Conservation (phyloP, 208 protist species). For the Trypanosoma theileri region DNA sequence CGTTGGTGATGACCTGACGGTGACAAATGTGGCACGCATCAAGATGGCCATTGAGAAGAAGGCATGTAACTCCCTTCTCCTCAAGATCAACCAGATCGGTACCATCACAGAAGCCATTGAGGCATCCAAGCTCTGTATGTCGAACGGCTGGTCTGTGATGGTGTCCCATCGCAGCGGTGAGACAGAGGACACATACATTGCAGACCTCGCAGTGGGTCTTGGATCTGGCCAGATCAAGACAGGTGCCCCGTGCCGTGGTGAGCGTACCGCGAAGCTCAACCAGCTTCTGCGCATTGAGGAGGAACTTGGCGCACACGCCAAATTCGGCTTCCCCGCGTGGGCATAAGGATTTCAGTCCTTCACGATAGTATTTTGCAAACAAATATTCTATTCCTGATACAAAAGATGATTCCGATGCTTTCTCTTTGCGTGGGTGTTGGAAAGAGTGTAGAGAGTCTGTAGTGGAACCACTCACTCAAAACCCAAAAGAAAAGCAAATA, state of each 20-base stretch:
- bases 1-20: slow-evolving; percentile 98
- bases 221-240: slow-evolving; percentile 98
- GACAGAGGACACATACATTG: slow-evolving; percentile 99
- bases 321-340: slow-evolving; percentile 83
- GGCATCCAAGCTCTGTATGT: slow-evolving; percentile 89
- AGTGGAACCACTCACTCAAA: too few relatives aligned
- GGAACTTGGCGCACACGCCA: slow-evolving; percentile 78
- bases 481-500: too few relatives aligned
- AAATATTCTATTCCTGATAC: neutral
- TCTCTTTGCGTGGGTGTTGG: too few relatives aligned
- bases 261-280: slow-evolving; percentile 99
- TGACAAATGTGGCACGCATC: slow-evolving; percentile 97
- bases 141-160: slow-evolving; percentile 84
- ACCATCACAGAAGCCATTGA: slow-evolving; percentile 97
- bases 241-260: slow-evolving; percentile 97
- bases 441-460: too few relatives aligned
- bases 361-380: neutral
- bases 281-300: slow-evolving; percentile 99
- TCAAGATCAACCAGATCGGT: slow-evolving; percentile 99
- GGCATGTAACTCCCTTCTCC: slow-evolving; percentile 97
- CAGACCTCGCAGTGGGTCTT: slow-evolving; percentile 98
- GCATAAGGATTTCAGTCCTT: slow-evolving; percentile 21
- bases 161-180: slow-evolving; percentile 98
- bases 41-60: slow-evolving; percentile 89
- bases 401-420: too few relatives aligned